phyloP scores from a whole-genome alignment of 441 rosid genomes.

The Corymbia citriodora region DNA sequence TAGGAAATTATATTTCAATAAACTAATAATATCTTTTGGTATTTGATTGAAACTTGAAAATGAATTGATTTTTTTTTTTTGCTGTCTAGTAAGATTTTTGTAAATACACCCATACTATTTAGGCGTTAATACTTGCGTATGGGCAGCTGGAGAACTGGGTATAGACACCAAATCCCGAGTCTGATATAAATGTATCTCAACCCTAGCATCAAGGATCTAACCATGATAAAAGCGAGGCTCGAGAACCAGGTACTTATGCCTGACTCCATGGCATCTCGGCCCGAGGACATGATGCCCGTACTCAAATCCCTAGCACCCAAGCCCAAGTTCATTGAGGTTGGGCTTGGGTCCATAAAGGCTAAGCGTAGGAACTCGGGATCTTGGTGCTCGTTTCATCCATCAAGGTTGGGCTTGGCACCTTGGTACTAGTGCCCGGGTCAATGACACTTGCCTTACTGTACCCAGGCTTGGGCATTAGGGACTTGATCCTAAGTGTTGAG shows the following conservation, averaged over 20 bases:
- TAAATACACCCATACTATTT: not conserved
- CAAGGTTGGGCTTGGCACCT: not conserved
- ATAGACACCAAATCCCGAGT: rapidly evolving
- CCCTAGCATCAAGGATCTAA: rapidly evolving
- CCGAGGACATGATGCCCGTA: not conserved
- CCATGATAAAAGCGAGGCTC: not conserved
- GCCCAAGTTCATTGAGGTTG: not conserved
- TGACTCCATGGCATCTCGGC: not conserved
- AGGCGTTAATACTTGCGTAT: not conserved
- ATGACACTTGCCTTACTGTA: not conserved
- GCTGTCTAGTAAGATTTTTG: not conserved
- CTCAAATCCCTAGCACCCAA: not conserved
- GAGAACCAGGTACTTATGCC: not conserved
- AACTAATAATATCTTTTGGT: not conserved
- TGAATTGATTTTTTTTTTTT: too few species aligned
- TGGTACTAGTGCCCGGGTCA: not conserved
- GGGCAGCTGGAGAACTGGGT: rapidly evolving
- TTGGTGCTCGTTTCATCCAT: not conserved
- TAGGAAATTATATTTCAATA: not conserved
- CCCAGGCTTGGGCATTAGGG: not conserved
- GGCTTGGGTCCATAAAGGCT: not conserved
- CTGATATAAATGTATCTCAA: not conserved
- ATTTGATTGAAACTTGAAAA: not conserved
- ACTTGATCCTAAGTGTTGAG: not conserved
- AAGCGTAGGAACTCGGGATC: rapidly evolving